phyloP scores from a whole-genome alignment of 2,329 filamentous ascomycete genomes.

The Xylariales sp. region DNA sequence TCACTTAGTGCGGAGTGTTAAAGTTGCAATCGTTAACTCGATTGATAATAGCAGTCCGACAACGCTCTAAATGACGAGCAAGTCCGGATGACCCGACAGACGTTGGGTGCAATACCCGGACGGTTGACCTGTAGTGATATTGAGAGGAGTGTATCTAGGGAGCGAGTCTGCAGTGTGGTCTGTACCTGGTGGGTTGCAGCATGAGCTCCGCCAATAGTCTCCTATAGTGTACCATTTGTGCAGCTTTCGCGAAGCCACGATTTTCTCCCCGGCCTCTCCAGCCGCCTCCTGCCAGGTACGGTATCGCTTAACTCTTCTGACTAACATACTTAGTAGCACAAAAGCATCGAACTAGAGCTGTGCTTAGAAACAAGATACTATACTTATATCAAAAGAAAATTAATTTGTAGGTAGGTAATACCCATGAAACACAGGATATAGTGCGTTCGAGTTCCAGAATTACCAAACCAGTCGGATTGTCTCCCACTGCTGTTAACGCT shows the following conservation, averaged over 20 bases:
- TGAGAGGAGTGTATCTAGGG: no score
- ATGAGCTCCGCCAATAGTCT: conserved; percentile 19
- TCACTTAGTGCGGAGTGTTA: background rate
- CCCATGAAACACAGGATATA: background rate
- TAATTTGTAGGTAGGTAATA: no score
- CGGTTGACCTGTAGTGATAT: background rate
- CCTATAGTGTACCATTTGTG: background rate
- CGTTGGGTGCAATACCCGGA: background rate
- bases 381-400: background rate
- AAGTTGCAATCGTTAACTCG: conserved; percentile 16
- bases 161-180: no score
- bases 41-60: conserved; percentile 5
- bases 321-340: no score
- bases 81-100: conserved; percentile 8
- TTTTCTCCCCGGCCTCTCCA: background rate
- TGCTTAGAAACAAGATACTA: no score
- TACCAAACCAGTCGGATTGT: background rate
- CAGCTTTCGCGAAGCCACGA: conserved; percentile 5
- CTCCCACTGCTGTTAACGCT: background rate
- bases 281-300: conserved; percentile 2
- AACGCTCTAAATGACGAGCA: conserved; percentile 10
- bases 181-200: conserved; percentile 8
- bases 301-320: conserved; percentile 1
- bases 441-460: no score
- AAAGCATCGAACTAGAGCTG: no score